Percentiles rank a stretch among this genome's conserved stretches.
Conservation (phyloP, 176 grass and related monocot genomes). For the Aegilops bicornis region DNA sequence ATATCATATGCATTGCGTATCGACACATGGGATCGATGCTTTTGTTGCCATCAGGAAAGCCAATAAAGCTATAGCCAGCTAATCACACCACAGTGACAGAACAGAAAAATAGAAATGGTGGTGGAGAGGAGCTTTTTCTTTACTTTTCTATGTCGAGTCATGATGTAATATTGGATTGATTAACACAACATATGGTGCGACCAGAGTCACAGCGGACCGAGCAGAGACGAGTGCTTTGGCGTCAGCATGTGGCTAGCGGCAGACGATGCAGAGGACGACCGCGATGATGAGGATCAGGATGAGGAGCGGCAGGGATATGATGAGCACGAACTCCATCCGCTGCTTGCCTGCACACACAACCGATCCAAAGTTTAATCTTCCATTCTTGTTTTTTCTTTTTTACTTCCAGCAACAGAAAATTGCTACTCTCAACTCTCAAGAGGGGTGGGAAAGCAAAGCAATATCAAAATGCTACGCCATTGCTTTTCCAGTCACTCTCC, state of each 20-base stretch:
- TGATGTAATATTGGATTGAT: constrained; percentile 3
- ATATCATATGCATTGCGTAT: neutral
- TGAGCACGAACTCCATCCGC: constrained; percentile 68
- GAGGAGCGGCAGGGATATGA: constrained; percentile 72
- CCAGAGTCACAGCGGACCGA: neutral
- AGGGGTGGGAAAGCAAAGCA: no score
- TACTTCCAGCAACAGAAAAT: neutral
- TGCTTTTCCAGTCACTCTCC: neutral
- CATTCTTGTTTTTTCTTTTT: neutral
- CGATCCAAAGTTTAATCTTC: neutral
- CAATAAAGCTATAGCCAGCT: neutral
- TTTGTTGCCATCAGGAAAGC: neutral
- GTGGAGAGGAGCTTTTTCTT: neutral
- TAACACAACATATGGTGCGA: neutral
- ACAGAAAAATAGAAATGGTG: neutral
- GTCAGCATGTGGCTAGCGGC: constrained; percentile 31
- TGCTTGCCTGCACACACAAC: constrained; percentile 15
- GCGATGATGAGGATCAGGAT: constrained; percentile 54
- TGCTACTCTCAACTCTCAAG: neutral
- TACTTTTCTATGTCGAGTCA: no score
- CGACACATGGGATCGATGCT: neutral
- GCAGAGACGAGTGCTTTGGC: neutral
- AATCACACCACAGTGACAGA: constrained; percentile 11
- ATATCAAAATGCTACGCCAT: neutral
- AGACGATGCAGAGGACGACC: constrained; percentile 57